phyloP scores from a whole-genome alignment of 2,329 filamentous ascomycete genomes.

The Aspergillus ibericus region DNA sequence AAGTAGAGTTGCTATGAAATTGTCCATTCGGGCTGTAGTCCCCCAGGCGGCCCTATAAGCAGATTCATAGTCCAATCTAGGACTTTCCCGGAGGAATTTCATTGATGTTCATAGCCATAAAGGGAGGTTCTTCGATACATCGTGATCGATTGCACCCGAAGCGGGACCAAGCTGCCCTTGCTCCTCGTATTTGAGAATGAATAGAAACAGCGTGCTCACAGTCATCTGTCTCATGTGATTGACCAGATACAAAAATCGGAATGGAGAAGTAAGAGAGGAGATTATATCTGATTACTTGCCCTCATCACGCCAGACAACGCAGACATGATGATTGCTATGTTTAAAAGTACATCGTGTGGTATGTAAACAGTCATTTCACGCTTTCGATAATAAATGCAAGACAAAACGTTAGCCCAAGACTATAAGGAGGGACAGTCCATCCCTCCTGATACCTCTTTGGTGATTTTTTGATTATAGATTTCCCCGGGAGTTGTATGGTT shows the following conservation, averaged over 20 bases:
- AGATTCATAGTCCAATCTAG: no score
- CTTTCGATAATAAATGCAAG: slow-evolving; percentile 26
- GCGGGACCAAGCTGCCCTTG: no score
- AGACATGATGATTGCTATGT: slow-evolving; percentile 24
- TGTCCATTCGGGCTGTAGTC: no score
- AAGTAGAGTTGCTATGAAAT: no score
- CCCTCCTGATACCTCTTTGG: slow-evolving; percentile 5
- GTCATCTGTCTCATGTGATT: no score
- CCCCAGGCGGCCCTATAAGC: no score
- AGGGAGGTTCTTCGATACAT: no score
- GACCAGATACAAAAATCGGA: not conserved
- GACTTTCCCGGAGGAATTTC: no score
- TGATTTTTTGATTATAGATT: slow-evolving; percentile 22
- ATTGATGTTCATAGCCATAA: no score
- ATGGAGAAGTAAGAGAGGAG: slow-evolving; percentile 28
- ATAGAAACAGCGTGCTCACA: no score
- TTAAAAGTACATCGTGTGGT: slow-evolving; percentile 37
- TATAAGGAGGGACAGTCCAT: slow-evolving; percentile 5
- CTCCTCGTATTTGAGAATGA: no score
- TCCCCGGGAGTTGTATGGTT: slow-evolving; percentile 20
- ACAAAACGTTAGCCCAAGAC: slow-evolving; percentile 18
- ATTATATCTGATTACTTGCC: slow-evolving; percentile 32
- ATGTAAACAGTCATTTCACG: slow-evolving; percentile 31
- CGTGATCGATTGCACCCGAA: no score
- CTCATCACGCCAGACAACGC: slow-evolving; percentile 16